phyloP scores from a whole-genome alignment of 2,329 filamentous ascomycete species.

The Plenodomus biglobosus region DNA sequence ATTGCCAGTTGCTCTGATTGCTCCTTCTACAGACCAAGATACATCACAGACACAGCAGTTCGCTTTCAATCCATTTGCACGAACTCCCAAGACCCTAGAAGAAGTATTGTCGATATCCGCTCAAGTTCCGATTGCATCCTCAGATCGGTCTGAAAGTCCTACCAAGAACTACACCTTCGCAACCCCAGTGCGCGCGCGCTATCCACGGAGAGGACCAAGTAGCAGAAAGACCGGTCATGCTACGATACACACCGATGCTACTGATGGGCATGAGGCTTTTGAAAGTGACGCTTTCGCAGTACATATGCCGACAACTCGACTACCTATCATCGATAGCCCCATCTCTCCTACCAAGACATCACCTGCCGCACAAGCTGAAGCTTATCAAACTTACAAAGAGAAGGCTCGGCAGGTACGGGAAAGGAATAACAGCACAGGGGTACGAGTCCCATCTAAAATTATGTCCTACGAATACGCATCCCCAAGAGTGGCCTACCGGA shows the following conservation, averaged over 20 bases:
- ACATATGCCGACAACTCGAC: conserved; percentile 37
- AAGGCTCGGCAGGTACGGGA: conserved; percentile 30
- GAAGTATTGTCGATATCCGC: conserved; percentile 14
- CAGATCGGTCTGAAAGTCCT: conserved; percentile 2
- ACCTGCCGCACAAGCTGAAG: conserved; percentile 29
- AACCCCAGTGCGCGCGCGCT: neutral
- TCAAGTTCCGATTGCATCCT: conserved; percentile 9
- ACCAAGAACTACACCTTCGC: neutral
- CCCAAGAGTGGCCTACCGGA: conserved; percentile 1
- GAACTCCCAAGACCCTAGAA: conserved; percentile 17
- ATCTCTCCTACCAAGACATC: conserved; percentile 15
- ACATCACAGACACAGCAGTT: conserved; percentile 3
- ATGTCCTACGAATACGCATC: conserved; percentile 34
- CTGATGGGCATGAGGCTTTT: conserved; percentile 28
- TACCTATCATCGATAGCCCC: conserved; percentile 29
- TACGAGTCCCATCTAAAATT: conserved; percentile 27
- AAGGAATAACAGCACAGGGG: conserved; percentile 25
- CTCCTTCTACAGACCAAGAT: conserved; percentile 6
- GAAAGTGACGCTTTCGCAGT: conserved; percentile 40
- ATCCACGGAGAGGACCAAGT: conserved; percentile 15
- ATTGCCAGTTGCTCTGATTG: conserved; percentile 4
- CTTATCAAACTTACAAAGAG: conserved; percentile 31
- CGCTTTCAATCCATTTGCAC: conserved; percentile 7
- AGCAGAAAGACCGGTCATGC: conserved; percentile 30
- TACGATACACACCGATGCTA: conserved; percentile 33